A percentile compares a stretch with the other conserved stretches of the same genome.
Evolutionary conservation across 768 basidiomycete genomes (phyloP).

Genomic region (Termitomyces sp.): DNA sequence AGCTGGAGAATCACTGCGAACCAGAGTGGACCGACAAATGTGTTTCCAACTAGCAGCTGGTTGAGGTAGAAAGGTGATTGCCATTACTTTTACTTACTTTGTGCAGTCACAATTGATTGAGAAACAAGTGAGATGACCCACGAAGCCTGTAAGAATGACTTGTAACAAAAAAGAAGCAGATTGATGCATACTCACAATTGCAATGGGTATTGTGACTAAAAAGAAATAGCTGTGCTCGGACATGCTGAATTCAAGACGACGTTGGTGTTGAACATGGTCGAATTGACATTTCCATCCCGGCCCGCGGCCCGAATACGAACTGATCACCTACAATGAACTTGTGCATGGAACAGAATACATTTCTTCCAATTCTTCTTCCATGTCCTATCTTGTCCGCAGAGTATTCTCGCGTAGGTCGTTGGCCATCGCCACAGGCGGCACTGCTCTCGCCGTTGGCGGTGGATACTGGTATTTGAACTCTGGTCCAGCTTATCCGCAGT

Average conservation of each 20-base stretch:
- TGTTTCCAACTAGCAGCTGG: constrained; percentile 31
- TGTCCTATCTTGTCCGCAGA: constrained; percentile 17
- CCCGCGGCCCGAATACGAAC: too few relatives aligned
- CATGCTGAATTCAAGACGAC: too few relatives aligned
- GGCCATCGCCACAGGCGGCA: constrained; percentile 46
- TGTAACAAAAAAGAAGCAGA: neutral
- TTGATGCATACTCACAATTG: neutral
- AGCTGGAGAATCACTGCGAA: constrained; percentile 59
- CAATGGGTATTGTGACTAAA: neutral
- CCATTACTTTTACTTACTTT: neutral
- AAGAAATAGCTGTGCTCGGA: neutral
- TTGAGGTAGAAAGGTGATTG: too few relatives aligned
- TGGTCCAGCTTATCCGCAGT: constrained; percentile 59
- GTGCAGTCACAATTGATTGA: neutral
- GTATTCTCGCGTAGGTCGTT: constrained; percentile 55
- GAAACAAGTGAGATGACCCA: neutral
- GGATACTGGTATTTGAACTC: constrained; percentile 74
- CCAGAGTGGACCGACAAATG: constrained; percentile 58
- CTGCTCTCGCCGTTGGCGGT: constrained; percentile 46
- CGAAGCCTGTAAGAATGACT: neutral
- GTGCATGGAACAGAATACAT: too few relatives aligned
- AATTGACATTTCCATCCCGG: too few relatives aligned
- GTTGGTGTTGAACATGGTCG: too few relatives aligned
- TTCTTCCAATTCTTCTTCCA: too few relatives aligned
- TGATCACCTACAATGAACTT: too few relatives aligned